Evolutionary conservation across 441 rosid genomes (phyloP).

Genomic region (Viola pubescens): DNA sequence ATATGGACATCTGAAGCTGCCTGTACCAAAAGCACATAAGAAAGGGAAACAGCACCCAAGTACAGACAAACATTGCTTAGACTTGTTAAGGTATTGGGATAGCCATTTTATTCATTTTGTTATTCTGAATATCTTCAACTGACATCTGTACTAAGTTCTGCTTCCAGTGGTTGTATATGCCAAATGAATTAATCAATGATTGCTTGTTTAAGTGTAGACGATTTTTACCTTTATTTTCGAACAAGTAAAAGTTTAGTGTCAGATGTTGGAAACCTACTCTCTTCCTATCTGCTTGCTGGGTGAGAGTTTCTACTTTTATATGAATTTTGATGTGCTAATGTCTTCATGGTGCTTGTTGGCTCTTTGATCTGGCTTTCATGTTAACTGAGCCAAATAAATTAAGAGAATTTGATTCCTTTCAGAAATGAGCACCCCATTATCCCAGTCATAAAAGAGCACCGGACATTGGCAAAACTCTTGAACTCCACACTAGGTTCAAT

Average conservation of each 20-base stretch:
- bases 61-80: slow-evolving; percentile 89
- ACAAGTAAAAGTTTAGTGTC: no score
- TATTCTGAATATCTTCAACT: not conserved
- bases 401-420: slow-evolving; percentile 27
- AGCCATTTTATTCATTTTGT: not conserved
- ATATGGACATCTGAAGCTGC: slow-evolving; percentile 72
- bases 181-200: slow-evolving; percentile 17
- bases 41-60: slow-evolving; percentile 91
- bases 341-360: no score
- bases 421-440: slow-evolving; percentile 91
- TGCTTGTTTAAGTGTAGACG: slow-evolving; percentile 7
- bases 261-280: no score
- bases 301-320: no score
- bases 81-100: slow-evolving; percentile 61
- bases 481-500: slow-evolving; percentile 88
- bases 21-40: slow-evolving; percentile 49
- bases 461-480: slow-evolving; percentile 82
- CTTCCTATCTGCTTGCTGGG: no score
- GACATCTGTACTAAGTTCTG: not conserved
- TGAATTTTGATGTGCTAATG: no score
- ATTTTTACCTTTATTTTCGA: no score
- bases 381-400: not conserved
- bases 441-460: slow-evolving; percentile 88
- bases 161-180: not conserved
- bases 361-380: no score